Base-by-base conservation (phyloP, 2,329 filamentous ascomycete species). In the Beauveria scarabaeidicola region DNA sequence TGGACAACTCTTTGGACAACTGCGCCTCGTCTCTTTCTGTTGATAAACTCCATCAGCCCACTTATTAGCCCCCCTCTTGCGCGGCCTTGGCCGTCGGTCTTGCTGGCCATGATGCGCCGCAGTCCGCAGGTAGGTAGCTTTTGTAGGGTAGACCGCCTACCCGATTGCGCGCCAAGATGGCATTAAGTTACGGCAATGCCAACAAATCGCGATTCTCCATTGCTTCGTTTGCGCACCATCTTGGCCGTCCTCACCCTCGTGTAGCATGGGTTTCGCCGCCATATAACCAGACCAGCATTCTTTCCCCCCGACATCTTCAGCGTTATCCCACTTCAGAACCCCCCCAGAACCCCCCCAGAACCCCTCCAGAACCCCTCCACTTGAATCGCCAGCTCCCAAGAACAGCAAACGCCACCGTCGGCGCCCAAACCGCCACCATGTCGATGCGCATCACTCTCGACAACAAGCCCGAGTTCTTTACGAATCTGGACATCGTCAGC, bases 401-500 rank as follows among this genome's bases (percentile, higher is more conserved):
- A 44, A 43, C n/a, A 23, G 3, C 46, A 17, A 15, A 52, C 21
- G 46, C 53, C 52, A 47, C 43, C 21, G n/a, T n/a, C 19, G 23
- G 52, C 52, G 47, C 46, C 59, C 29, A 19, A 56, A 56, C 60
- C 60, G 61, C 63, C 69, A 73, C 66, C 66, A 88, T 88, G 86
- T 85, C 86, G 52, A 82, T 89, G 67, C 79, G 82, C 62, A 84
- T 91, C 67, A 75, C 78, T 51, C 81, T 91, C 65, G 83, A 89
- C 66, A 79, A 84, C 66, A 81, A 81, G 54, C 85, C 85, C 64
- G 81, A 85, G 65, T 88, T 88, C 76, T 90, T 88, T 73, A 93
- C 90, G 55, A 93, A 93, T 69, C 84, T 92, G 66, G 90, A 93
- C 72, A 75, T 82, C 62, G 81, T 94, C 61, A 80, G 78, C 32